Evolutionary conservation across 768 basidiomycete genomes (phyloP).

Genomic region (Pleurotus platypus): DNA sequence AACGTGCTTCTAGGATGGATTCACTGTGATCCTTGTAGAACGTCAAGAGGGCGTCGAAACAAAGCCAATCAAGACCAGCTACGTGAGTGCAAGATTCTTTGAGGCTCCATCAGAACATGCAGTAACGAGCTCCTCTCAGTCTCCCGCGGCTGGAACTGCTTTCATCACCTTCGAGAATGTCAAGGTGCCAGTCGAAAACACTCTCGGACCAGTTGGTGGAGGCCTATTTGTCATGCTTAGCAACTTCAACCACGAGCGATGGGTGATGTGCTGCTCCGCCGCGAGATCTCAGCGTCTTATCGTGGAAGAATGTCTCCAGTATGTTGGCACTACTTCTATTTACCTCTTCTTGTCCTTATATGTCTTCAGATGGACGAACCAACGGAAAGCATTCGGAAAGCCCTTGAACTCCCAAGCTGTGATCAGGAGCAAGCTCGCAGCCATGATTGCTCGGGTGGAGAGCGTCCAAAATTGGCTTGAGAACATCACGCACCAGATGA

Average conservation of each 20-base stretch:
- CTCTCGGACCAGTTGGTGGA: constrained; percentile 69
- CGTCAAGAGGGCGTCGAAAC: constrained; percentile 81
- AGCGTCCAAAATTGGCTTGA: constrained; percentile 84
- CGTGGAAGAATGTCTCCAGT: constrained; percentile 54
- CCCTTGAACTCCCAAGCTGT: constrained; percentile 81
- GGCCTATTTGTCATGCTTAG: constrained; percentile 40
- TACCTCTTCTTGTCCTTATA: constrained; percentile 7
- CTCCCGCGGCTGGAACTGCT: constrained; percentile 78
- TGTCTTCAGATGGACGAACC: constrained; percentile 66
- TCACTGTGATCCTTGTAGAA: constrained; percentile 86
- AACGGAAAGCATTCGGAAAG: constrained; percentile 90
- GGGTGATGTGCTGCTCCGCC: constrained; percentile 82
- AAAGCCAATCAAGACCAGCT: constrained; percentile 75
- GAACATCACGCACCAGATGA: constrained; percentile 83
- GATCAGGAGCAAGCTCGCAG: constrained; percentile 83
- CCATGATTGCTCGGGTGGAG: constrained; percentile 62
- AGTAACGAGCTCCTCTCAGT: constrained; percentile 16
- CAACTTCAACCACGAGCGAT: constrained; percentile 95
- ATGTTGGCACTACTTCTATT: constrained; percentile 6
- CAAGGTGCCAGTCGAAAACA: constrained; percentile 81
- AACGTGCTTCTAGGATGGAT: constrained; percentile 39
- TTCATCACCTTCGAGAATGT: constrained; percentile 77
- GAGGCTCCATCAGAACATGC: neutral
- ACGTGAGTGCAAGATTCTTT: constrained; percentile 20
- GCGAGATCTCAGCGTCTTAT: constrained; percentile 63